Percentiles rank a stretch among this genome's conserved stretches.
phyloP scores from a whole-genome alignment of 202 grass and related monocot genomes.

The Dendrocalamus latiflorus region DNA sequence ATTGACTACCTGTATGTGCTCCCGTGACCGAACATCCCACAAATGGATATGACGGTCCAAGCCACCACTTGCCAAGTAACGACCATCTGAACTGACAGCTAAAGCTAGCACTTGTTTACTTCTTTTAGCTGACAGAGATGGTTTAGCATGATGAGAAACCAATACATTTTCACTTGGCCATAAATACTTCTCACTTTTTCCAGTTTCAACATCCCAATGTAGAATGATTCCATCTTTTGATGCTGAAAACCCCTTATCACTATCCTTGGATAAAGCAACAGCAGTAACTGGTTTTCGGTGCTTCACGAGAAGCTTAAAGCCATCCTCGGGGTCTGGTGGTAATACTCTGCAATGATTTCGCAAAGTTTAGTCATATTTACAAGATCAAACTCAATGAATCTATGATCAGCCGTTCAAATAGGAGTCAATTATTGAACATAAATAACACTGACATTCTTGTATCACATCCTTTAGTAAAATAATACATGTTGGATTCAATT shows the following conservation, averaged over 20 bases:
- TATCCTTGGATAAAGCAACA: slow-evolving; percentile 58
- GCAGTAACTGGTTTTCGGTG: slow-evolving; percentile 71
- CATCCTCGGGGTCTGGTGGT: slow-evolving; percentile 46
- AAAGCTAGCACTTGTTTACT: too few relatives aligned
- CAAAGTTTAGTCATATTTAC: background rate
- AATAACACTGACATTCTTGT: background rate
- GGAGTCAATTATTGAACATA: background rate
- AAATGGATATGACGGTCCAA: too few relatives aligned
- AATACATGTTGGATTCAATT: background rate
- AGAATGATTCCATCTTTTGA: too few relatives aligned
- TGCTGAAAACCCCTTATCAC: slow-evolving; percentile 67
- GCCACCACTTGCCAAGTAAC: too few relatives aligned
- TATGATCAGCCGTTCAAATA: background rate
- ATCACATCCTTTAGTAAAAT: background rate
- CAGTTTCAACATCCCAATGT: too few relatives aligned
- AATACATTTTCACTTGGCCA: too few relatives aligned
- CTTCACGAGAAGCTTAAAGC: slow-evolving; percentile 59
- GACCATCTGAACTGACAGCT: too few relatives aligned
- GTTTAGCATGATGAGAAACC: too few relatives aligned
- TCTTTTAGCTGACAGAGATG: too few relatives aligned
- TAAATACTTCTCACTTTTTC: too few relatives aligned
- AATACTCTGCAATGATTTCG: slow-evolving; percentile 49
- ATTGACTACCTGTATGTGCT: too few relatives aligned
- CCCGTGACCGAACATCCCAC: too few relatives aligned
- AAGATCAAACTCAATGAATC: background rate